Conservation (phyloP, 306 rosid genomes). For the Canavalia ensiformis region DNA sequence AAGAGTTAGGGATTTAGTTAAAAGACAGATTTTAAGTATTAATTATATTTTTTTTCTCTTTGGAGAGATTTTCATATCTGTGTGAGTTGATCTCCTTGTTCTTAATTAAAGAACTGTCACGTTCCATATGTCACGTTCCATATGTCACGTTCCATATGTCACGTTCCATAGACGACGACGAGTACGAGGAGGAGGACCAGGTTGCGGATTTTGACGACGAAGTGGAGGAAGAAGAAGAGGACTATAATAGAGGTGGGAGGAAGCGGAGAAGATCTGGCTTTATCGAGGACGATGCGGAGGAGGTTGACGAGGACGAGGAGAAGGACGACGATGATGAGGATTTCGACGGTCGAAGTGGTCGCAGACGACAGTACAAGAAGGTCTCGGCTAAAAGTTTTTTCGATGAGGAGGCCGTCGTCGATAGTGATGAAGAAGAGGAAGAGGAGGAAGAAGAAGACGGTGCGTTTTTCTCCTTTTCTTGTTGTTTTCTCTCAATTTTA, state of each 20-base stretch:
- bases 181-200: conserved; percentile 64
- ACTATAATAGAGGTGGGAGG: conserved; percentile 28
- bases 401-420: conserved; percentile 83
- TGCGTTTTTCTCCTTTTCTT: conserved; percentile 35
- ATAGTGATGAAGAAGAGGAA: conserved; percentile 87
- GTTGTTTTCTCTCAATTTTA: not conserved
- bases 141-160: too few species aligned
- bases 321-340: conserved; percentile 66
- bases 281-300: conserved; percentile 69
- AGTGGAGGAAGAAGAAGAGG: conserved; percentile 73
- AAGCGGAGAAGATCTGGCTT: conserved; percentile 74
- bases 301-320: conserved; percentile 63
- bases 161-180: conserved; percentile 59
- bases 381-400: conserved; percentile 65
- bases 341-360: conserved; percentile 44
- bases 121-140: too few species aligned
- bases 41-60: too few species aligned
- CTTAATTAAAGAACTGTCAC: too few species aligned
- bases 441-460: conserved; percentile 97
- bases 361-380: conserved; percentile 58
- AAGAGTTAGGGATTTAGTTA: too few species aligned
- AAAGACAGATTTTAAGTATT: too few species aligned
- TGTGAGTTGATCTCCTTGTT: too few species aligned
- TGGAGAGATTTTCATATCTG: too few species aligned
- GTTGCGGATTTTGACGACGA: conserved; percentile 64